phyloP scores from a whole-genome alignment of 1,284 basidiomycete genomes.

The Ganoderma boninense region DNA sequence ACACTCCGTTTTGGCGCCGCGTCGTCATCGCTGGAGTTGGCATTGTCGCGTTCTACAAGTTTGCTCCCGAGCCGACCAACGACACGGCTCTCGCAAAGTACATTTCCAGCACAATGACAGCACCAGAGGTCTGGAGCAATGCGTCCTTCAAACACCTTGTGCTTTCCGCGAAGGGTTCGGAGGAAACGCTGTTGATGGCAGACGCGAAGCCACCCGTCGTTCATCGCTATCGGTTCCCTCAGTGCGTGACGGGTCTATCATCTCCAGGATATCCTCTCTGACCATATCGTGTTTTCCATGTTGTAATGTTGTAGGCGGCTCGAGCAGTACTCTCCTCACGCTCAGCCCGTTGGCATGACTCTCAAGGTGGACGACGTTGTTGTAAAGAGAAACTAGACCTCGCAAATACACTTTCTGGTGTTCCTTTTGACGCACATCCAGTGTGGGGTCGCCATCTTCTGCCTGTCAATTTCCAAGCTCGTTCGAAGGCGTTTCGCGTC shows the following conservation, averaged over 20 bases:
- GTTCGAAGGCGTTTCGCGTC: neutral
- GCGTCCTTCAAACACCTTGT: conserved; percentile 65
- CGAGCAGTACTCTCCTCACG: conserved; percentile 59
- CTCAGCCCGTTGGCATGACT: conserved; percentile 55
- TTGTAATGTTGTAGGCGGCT: conserved; percentile 49
- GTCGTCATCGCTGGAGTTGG: conserved; percentile 56
- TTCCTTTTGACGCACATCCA: neutral
- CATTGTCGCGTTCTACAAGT: conserved; percentile 67
- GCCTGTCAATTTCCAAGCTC: neutral
- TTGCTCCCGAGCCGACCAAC: conserved; percentile 64
- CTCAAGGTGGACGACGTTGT: conserved; percentile 54
- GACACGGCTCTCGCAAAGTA: conserved; percentile 70
- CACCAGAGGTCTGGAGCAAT: conserved; percentile 58
- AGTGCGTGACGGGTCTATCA: conserved; percentile 55
- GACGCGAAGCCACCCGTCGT: conserved; percentile 61
- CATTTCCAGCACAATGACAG: conserved; percentile 61
- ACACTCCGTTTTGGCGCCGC: conserved; percentile 69
- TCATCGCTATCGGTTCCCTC: conserved; percentile 71
- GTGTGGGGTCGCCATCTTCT: neutral
- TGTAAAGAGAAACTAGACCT: conserved; percentile 50
- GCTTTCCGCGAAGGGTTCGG: conserved; percentile 53
- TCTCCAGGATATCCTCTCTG: neutral
- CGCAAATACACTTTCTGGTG: conserved; percentile 5
- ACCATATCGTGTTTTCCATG: neutral
- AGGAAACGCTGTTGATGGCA: conserved; percentile 53